phyloP scores from a whole-genome alignment of 257 asterid genomes.

The Jacaranda copaia region DNA sequence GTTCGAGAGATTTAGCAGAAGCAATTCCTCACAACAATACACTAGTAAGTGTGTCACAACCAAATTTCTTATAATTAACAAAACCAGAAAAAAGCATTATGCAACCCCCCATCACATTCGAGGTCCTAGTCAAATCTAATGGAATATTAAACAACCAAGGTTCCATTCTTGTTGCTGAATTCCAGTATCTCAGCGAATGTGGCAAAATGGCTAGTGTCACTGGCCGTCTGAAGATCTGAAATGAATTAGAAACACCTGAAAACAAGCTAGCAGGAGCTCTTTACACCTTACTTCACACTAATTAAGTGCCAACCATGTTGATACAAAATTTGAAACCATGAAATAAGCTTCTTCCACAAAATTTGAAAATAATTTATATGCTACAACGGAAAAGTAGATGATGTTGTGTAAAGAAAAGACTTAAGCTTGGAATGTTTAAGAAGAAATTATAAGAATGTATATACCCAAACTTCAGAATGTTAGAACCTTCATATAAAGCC shows the following conservation, averaged over 20 bases:
- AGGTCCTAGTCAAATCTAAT: conserved; percentile 92
- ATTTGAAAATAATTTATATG: neutral
- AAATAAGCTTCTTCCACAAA: neutral
- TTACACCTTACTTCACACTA: neutral
- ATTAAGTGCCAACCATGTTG: neutral
- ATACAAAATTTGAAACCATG: neutral
- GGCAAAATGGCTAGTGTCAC: conserved; percentile 87
- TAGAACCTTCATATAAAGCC: neutral
- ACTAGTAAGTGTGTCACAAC: conserved; percentile 83
- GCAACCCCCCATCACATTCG: conserved; percentile 95
- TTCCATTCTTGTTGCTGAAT: conserved; percentile 88
- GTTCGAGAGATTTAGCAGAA: no score
- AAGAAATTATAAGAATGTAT: neutral
- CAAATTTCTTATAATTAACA: conserved; percentile 94
- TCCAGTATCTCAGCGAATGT: conserved; percentile 93
- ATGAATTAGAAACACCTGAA: conserved; percentile 9
- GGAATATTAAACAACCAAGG: conserved; percentile 88
- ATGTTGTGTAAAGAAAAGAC: neutral
- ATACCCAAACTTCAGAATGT: neutral
- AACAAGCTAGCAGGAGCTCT: conserved; percentile 5
- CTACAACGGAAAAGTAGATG: neutral
- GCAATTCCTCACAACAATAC: no score
- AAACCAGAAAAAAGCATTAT: conserved; percentile 90
- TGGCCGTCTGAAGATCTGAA: conserved; percentile 86
- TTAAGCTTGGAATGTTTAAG: neutral